These are phyloP conservation scores for Phanerochaete sordida DNA, from an alignment of 768 basidiomycete genomes.

Conservation along the genomic window DNA sequence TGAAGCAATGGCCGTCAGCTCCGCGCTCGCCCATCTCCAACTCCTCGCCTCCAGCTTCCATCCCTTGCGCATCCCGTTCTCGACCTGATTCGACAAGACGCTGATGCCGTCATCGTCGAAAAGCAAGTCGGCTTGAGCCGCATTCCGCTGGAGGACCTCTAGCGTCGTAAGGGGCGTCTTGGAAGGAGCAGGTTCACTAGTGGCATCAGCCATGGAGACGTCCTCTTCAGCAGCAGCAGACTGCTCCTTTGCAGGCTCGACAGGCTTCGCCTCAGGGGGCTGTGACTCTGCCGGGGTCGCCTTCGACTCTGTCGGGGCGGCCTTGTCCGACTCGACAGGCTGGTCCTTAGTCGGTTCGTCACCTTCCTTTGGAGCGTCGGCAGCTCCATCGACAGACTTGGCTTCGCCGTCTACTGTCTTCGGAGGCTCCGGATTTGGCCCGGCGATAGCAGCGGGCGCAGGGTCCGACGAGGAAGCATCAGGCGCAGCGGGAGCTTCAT, in stretches of 20 bases:
- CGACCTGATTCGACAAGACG: constrained; percentile 22
- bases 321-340: not conserved
- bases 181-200: not conserved
- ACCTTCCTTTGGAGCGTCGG: not conserved
- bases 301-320: not conserved
- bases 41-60: constrained; percentile 29
- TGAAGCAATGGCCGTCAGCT: not conserved
- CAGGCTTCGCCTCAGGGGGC: not conserved
- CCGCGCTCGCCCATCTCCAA: constrained; percentile 25
- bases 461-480: not conserved
- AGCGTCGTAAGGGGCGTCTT: not conserved
- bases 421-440: not conserved
- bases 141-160: constrained; percentile 21
- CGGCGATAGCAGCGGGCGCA: not conserved
- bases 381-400: not conserved
- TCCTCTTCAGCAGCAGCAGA: not conserved
- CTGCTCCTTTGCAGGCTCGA: not conserved
- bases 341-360: not conserved
- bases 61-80: constrained; percentile 23
- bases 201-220: not conserved
- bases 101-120: constrained; percentile 27
- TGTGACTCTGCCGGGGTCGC: not conserved
- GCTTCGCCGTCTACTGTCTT: not conserved
- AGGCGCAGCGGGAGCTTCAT: no score
- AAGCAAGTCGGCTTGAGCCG: constrained; percentile 22